These are phyloP conservation scores for Stropharia rugosoannulata DNA, from an alignment of 768 basidiomycete genomes.

Conservation along the genomic window DNA sequence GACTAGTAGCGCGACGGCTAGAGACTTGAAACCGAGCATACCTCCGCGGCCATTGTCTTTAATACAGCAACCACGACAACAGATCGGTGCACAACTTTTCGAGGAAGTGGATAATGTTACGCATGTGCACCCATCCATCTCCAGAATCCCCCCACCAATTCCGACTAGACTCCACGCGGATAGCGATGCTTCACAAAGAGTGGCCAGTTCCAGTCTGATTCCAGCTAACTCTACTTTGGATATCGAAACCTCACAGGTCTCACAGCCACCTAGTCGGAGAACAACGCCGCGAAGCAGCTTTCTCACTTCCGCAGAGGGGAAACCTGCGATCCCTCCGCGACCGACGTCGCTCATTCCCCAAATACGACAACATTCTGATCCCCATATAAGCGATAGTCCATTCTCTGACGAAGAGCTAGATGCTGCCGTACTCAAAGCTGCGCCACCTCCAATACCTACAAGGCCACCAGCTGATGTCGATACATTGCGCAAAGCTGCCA, in stretches of 20 bases:
- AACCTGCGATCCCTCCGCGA: conserved; percentile 20
- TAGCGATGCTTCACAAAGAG: too few relatives aligned
- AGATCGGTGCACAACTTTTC: too few relatives aligned
- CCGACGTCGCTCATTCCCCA: conserved; percentile 7
- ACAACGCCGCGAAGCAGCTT: conserved; percentile 17
- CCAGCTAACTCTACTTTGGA: too few relatives aligned
- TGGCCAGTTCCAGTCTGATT: too few relatives aligned
- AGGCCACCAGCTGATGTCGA: conserved; percentile 9
- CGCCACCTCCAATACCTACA: conserved; percentile 21
- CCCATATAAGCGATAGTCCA: conserved; percentile 10
- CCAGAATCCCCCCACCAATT: too few relatives aligned
- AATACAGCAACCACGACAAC: too few relatives aligned
- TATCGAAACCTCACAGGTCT: neutral
- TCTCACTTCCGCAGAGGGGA: conserved; percentile 13
- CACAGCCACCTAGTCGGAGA: conserved; percentile 4
- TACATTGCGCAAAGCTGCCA: conserved; percentile 12
- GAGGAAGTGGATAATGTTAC: neutral
- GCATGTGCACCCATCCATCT: neutral
- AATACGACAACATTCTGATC: conserved; percentile 8
- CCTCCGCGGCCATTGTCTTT: neutral
- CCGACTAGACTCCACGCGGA: too few relatives aligned
- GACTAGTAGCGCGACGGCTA: neutral
- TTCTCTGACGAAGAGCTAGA: conserved; percentile 19
- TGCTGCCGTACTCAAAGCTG: conserved; percentile 1
- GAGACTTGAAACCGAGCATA: neutral